Conservation (phyloP, 768 basidiomycete species). For the Tricholoma flavovirens region DNA sequence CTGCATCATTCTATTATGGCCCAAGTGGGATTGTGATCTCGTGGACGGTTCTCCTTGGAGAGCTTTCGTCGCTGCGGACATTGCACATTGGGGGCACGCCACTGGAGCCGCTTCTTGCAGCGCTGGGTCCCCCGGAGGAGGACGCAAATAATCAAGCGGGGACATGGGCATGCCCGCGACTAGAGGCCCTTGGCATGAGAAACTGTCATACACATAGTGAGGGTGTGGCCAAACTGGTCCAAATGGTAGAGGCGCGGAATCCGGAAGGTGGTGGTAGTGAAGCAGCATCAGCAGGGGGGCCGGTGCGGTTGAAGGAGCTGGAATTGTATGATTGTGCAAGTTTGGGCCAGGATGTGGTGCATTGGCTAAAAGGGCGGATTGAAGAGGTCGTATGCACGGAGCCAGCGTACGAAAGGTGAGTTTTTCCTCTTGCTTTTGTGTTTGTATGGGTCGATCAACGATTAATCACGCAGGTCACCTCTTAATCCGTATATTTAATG, state of each 20-base stretch:
- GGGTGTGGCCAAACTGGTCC: slow-evolving; percentile 61
- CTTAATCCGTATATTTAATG: background rate
- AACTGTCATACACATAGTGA: slow-evolving; percentile 62
- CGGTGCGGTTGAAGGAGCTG: slow-evolving; percentile 47
- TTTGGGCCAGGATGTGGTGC: slow-evolving; percentile 62
- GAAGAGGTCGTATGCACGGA: slow-evolving; percentile 60
- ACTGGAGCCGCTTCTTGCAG: slow-evolving; percentile 55
- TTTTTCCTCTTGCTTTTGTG: background rate
- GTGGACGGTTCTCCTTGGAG: slow-evolving; percentile 57
- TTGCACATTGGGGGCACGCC: slow-evolving; percentile 61
- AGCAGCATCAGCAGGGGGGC: slow-evolving; percentile 40
- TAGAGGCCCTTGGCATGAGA: slow-evolving; percentile 56
- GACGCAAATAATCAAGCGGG: slow-evolving; percentile 32
- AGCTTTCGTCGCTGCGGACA: slow-evolving; percentile 51
- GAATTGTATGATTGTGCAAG: slow-evolving; percentile 65
- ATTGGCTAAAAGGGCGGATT: slow-evolving; percentile 60
- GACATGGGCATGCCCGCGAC: slow-evolving; percentile 60
- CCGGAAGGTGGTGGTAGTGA: slow-evolving; percentile 33
- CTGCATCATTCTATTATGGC: slow-evolving; percentile 51
- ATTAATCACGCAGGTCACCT: background rate
- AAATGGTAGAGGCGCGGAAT: slow-evolving; percentile 67
- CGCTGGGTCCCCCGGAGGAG: slow-evolving; percentile 56
- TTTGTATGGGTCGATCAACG: background rate
- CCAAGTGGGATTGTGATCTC: slow-evolving; percentile 53
- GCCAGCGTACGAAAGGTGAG: slow-evolving; percentile 44